phyloP scores from a whole-genome alignment of 208 protist genomes.

The Leptomonas pyrrhocoris region DNA sequence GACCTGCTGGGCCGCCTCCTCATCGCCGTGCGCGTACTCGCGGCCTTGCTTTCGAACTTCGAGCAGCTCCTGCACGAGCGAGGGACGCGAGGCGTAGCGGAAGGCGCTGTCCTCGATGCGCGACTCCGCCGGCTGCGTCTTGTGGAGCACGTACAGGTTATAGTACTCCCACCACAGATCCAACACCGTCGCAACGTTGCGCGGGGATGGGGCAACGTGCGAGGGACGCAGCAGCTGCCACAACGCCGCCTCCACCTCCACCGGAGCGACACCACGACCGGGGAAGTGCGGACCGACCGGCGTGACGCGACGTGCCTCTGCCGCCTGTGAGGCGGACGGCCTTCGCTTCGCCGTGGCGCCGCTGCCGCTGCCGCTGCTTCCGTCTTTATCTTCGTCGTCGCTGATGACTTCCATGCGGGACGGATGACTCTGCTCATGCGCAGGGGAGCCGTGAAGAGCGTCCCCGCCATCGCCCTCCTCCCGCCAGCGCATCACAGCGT shows the following conservation, averaged over 20 bases:
- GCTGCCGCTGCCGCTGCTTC: background rate
- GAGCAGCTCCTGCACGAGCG: slow-evolving; percentile 51
- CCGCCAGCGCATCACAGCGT: slow-evolving; percentile 29
- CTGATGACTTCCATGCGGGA: slow-evolving; percentile 9
- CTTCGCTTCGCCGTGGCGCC: background rate
- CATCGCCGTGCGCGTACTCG: slow-evolving; percentile 24
- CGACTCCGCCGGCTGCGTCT: slow-evolving; percentile 55
- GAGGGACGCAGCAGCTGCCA: slow-evolving; percentile 48
- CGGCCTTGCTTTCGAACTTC: slow-evolving; percentile 25
- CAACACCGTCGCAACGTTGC: slow-evolving; percentile 42
- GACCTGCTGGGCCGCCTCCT: slow-evolving; percentile 20
- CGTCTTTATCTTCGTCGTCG: slow-evolving; percentile 1
- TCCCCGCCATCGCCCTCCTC: slow-evolving; percentile 9
- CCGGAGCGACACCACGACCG: slow-evolving; percentile 22
- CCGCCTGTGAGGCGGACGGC: background rate
- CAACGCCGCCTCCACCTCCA: slow-evolving; percentile 34
- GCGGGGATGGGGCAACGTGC: background rate
- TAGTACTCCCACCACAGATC: slow-evolving; percentile 82
- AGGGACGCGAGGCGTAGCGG: slow-evolving; percentile 29
- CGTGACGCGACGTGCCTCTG: background rate
- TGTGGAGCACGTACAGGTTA: slow-evolving; percentile 54
- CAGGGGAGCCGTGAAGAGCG: too few relatives aligned
- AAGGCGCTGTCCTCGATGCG: slow-evolving; percentile 45
- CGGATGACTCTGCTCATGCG: background rate
- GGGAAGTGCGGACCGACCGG: slow-evolving; percentile 48